A percentile compares a stretch with the other conserved stretches of the same genome.
phyloP scores from a whole-genome alignment of 805 yeast species.

The Candida verbasci region DNA sequence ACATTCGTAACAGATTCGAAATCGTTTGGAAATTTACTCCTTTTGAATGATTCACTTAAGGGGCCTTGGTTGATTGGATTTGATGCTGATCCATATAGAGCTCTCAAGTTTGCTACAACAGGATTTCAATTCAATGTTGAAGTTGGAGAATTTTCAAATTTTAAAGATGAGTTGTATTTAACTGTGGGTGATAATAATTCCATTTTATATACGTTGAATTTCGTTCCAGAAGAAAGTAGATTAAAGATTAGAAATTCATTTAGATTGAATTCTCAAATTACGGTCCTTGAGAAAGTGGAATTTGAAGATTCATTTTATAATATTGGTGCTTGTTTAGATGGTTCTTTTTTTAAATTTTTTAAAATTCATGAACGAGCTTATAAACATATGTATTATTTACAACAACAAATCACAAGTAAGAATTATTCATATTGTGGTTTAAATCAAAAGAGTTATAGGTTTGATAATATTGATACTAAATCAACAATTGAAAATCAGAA shows the following conservation, averaged over 20 bases:
- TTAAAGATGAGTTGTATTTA: constrained; percentile 64
- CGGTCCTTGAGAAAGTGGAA: constrained; percentile 44
- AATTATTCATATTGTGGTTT: constrained; percentile 71
- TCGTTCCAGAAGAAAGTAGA: constrained; percentile 86
- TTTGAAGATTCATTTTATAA: constrained; percentile 38
- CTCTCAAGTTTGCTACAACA: constrained; percentile 69
- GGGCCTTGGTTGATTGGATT: constrained; percentile 81
- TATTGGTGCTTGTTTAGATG: constrained; percentile 74
- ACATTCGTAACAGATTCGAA: constrained; percentile 76
- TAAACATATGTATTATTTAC: constrained; percentile 77
- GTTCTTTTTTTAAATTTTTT: constrained; percentile 66
- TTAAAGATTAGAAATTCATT: constrained; percentile 68
- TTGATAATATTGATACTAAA: constrained; percentile 36
- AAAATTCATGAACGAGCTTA: constrained; percentile 76
- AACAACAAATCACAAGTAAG: constrained; percentile 81
- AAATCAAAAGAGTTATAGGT: constrained; percentile 69
- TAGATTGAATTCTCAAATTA: constrained; percentile 58
- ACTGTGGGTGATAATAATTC: constrained; percentile 66
- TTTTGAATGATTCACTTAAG: constrained; percentile 76
- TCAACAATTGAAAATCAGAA: constrained; percentile 40
- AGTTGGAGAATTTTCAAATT: constrained; percentile 71
- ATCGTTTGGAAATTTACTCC: constrained; percentile 74
- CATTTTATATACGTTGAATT: constrained; percentile 68
- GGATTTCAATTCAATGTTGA: constrained; percentile 57
- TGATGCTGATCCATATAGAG: constrained; percentile 91